Evolutionary conservation across 495 filamentous ascomycete species (phyloP).

Genomic region (Penicillium mononematosum): DNA sequence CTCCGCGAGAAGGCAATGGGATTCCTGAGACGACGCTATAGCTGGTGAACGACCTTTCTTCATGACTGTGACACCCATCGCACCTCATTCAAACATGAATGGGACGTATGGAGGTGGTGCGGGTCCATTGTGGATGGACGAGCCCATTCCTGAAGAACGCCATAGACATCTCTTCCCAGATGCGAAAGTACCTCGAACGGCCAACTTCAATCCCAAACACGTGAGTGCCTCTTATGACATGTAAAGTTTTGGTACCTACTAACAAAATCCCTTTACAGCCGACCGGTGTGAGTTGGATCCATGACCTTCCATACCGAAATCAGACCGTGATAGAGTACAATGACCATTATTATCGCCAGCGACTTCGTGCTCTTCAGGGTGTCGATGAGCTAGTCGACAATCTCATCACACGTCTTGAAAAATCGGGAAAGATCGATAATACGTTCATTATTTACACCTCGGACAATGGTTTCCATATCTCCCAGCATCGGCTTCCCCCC

Average conservation of each 20-base stretch:
- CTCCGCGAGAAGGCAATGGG: slow-evolving; percentile 59
- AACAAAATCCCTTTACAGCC: slow-evolving; percentile 41
- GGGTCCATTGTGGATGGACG: slow-evolving; percentile 1
- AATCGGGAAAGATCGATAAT: slow-evolving; percentile 56
- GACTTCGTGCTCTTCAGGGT: slow-evolving; percentile 61
- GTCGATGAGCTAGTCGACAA: slow-evolving; percentile 69
- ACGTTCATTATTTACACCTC: slow-evolving; percentile 71
- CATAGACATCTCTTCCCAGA: slow-evolving; percentile 40
- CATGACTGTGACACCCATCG: slow-evolving; percentile 62
- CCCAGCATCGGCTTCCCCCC: slow-evolving; percentile 68
- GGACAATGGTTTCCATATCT: slow-evolving; percentile 75
- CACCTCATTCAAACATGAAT: slow-evolving; percentile 63
- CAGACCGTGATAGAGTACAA: slow-evolving; percentile 58
- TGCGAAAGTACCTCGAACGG: slow-evolving; percentile 39
- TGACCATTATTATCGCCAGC: slow-evolving; percentile 64
- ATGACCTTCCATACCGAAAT: slow-evolving; percentile 50
- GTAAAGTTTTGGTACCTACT: slow-evolving; percentile 42
- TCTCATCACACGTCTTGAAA: slow-evolving; percentile 51
- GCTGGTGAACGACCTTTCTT: slow-evolving; percentile 60
- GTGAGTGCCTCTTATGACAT: slow-evolving; percentile 43
- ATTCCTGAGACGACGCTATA: slow-evolving; percentile 60
- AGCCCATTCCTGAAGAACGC: slow-evolving; percentile 47
- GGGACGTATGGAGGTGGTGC: not conserved
- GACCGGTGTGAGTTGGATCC: slow-evolving; percentile 63
- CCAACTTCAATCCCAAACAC: slow-evolving; percentile 47